Evolutionary conservation across 169 alveolate genomes (phyloP).

Genomic region (Ichthyophthirius multifiliis): DNA sequence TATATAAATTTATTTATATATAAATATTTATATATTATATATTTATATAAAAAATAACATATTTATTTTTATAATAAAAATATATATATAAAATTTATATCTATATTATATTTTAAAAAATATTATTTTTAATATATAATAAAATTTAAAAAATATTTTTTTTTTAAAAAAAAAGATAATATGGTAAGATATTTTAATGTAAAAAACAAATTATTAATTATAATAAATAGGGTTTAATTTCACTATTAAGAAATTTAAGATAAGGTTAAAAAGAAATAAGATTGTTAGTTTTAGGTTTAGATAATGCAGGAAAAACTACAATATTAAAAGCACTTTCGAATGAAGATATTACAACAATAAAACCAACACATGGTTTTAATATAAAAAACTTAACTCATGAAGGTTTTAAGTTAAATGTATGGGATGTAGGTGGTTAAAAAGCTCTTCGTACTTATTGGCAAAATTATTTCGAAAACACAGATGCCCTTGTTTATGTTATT

Average conservation of each 20-base stretch:
- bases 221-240: slow-evolving; percentile 39
- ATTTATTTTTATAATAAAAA: too few species aligned
- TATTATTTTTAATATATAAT: too few species aligned
- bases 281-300: slow-evolving; percentile 84
- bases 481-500: slow-evolving; percentile 87
- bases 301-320: slow-evolving; percentile 89
- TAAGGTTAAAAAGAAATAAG: slow-evolving; percentile 76
- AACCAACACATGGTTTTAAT: slow-evolving; percentile 89
- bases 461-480: slow-evolving; percentile 87
- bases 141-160: too few species aligned
- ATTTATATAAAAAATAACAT: too few species aligned
- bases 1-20: too few species aligned
- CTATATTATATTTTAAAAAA: too few species aligned
- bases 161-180: too few species aligned
- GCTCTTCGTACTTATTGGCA: slow-evolving; percentile 88
- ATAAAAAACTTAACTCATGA: slow-evolving; percentile 82
- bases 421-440: slow-evolving; percentile 92
- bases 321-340: slow-evolving; percentile 80
- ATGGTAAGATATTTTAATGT: too few species aligned
- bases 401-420: slow-evolving; percentile 83
- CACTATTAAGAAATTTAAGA: slow-evolving; percentile 50
- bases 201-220: too few species aligned
- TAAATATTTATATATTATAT: too few species aligned
- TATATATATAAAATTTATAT: too few species aligned
- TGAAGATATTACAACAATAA: slow-evolving; percentile 71